Conservation (phyloP, 140 eudicot species). For the Cichorium intybus region DNA sequence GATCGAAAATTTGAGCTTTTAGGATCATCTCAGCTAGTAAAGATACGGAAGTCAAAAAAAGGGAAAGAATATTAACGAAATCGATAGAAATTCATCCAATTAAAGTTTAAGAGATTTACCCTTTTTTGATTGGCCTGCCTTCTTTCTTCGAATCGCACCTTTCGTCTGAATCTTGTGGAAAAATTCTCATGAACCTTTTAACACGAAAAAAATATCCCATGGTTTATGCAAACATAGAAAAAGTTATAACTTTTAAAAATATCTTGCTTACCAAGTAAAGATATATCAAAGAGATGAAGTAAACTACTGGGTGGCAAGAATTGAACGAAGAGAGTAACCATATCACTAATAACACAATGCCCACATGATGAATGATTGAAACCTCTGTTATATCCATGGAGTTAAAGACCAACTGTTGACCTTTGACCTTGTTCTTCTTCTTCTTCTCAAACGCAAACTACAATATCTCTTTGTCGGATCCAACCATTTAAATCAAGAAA, state of each 20-base stretch:
- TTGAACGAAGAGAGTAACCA: slow-evolving; percentile 67
- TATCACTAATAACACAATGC: slow-evolving; percentile 62
- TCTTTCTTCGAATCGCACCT: slow-evolving; percentile 69
- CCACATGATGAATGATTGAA: slow-evolving; percentile 79
- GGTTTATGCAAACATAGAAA: neutral
- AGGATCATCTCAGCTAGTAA: neutral
- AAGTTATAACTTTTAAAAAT: neutral
- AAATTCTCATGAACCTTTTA: slow-evolving; percentile 78
- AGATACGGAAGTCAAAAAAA: slow-evolving; percentile 1
- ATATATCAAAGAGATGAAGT: slow-evolving; percentile 63
- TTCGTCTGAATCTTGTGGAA: slow-evolving; percentile 59
- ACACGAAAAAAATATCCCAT: slow-evolving; percentile 1
- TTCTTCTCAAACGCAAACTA: slow-evolving; percentile 6
- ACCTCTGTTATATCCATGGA: slow-evolving; percentile 68
- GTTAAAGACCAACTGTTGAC: slow-evolving; percentile 10
- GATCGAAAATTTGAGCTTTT: neutral
- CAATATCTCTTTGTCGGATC: neutral
- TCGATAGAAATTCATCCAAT: slow-evolving; percentile 1
- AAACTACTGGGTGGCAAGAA: slow-evolving; percentile 56
- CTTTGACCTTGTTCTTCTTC: slow-evolving; percentile 15
- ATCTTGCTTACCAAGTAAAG: slow-evolving; percentile 57
- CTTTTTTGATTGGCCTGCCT: slow-evolving; percentile 66
- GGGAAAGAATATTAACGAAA: neutral
- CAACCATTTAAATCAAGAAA: slow-evolving; percentile 13
- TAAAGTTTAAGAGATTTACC: slow-evolving; percentile 34